A percentile compares a stretch with the other conserved stretches of the same genome.
These are phyloP conservation scores for Nakataea oryzae DNA, from an alignment of 2,329 filamentous ascomycete genomes.

Conservation along the genomic window DNA sequence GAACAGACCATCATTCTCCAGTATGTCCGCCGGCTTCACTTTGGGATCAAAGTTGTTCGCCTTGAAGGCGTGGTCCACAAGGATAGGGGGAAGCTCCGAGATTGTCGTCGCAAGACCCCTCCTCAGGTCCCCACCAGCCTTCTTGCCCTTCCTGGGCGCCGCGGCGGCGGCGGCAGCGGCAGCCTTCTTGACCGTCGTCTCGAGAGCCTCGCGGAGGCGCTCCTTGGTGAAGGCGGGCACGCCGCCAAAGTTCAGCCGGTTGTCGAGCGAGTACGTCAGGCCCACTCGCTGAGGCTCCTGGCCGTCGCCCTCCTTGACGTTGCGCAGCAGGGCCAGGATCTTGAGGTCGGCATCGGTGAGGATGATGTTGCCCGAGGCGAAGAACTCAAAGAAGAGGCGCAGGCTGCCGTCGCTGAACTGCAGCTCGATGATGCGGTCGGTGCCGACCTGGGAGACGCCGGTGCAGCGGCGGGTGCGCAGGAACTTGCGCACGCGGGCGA, in stretches of 20 bases:
- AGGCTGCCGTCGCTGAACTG: constrained; percentile 88
- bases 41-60: constrained; percentile 59
- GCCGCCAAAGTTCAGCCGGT: constrained; percentile 74
- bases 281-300: constrained; percentile 75
- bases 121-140: constrained; percentile 63
- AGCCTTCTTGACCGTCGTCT: constrained; percentile 52
- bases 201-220: constrained; percentile 57
- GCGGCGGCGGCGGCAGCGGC: constrained; percentile 33
- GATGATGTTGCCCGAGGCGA: constrained; percentile 87
- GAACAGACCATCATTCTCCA: constrained; percentile 55
- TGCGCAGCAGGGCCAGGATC: constrained; percentile 70
- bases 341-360: constrained; percentile 77
- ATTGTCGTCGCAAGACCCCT: constrained; percentile 77
- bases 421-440: constrained; percentile 86
- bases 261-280: constrained; percentile 65
- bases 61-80: constrained; percentile 78
- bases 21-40: constrained; percentile 55
- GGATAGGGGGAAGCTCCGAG: constrained; percentile 75
- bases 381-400: constrained; percentile 86
- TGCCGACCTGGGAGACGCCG: constrained; percentile 73
- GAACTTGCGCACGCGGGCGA: constrained; percentile 73
- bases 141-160: constrained; percentile 31
- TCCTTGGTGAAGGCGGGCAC: constrained; percentile 66
- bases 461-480: constrained; percentile 82
- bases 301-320: constrained; percentile 71